phyloP scores from a whole-genome alignment of 345 rosid genomes.

The Aquilaria malaccensis region DNA sequence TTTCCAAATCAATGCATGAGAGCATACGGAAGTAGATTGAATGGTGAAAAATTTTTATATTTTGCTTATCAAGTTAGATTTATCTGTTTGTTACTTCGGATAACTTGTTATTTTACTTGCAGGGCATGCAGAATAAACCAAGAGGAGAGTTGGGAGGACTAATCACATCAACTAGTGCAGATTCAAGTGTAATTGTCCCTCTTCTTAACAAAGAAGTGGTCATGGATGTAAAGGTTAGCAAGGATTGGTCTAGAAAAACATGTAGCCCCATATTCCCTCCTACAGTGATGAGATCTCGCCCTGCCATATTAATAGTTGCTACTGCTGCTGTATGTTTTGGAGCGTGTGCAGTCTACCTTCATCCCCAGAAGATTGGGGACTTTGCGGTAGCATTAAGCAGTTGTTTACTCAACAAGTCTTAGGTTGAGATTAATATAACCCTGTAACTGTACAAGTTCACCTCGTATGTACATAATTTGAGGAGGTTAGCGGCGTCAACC shows the following conservation, averaged over 20 bases:
- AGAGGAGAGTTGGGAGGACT: slow-evolving; percentile 16
- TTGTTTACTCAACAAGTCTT: slow-evolving; percentile 34
- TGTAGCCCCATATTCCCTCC: slow-evolving; percentile 24
- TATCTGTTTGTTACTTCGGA: not conserved
- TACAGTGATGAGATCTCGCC: slow-evolving; percentile 33
- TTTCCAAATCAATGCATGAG: not conserved
- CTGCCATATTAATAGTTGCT: slow-evolving; percentile 33
- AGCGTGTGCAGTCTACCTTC: slow-evolving; percentile 58
- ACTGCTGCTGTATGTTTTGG: slow-evolving; percentile 56
- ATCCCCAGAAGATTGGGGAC: slow-evolving; percentile 62
- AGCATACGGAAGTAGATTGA: not conserved
- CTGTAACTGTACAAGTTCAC: not conserved
- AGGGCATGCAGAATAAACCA: slow-evolving; percentile 40
- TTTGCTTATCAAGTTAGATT: not conserved
- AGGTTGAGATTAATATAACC: slow-evolving; percentile 7
- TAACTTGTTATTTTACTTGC: slow-evolving; percentile 15
- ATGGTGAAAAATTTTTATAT: no score
- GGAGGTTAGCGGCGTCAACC: not conserved
- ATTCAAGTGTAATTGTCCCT: slow-evolving; percentile 32
- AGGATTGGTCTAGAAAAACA: slow-evolving; percentile 38
- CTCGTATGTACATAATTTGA: not conserved
- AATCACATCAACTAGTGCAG: slow-evolving; percentile 12
- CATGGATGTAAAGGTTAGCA: slow-evolving; percentile 33
- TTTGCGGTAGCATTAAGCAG: slow-evolving; percentile 62
- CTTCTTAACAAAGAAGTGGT: slow-evolving; percentile 47